Evolutionary conservation across 192 early-diverging fungal species (phyloP).

Genomic region (Globomyces pollinis-pini): DNA sequence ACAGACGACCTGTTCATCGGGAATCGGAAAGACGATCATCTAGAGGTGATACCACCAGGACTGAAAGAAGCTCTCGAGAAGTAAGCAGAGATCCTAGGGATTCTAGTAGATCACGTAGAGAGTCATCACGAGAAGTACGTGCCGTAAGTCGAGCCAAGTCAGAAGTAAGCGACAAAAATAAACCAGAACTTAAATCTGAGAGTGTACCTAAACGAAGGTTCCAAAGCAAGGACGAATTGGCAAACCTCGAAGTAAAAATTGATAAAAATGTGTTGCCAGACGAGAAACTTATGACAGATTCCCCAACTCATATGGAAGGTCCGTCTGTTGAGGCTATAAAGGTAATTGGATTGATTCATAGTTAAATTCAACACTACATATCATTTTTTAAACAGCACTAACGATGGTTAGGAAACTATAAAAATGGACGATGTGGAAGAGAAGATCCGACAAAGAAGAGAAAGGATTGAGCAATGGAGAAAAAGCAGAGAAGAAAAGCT

Average conservation of each 20-base stretch:
- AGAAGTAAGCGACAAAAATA: too few species aligned
- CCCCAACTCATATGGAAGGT: too few species aligned
- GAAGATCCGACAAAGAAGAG: conserved; percentile 63
- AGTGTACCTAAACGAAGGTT: too few species aligned
- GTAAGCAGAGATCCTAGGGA: background rate
- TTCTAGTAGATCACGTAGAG: background rate
- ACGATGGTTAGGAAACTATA: background rate
- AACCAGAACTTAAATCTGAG: too few species aligned
- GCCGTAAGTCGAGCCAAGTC: too few species aligned
- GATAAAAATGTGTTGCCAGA: background rate
- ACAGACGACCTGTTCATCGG: background rate
- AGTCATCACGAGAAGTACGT: background rate
- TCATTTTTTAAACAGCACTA: background rate
- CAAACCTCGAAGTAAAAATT: conserved; percentile 1
- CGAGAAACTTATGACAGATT: background rate
- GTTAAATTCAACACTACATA: background rate
- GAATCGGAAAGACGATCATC: background rate
- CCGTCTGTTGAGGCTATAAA: too few species aligned
- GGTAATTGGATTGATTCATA: background rate
- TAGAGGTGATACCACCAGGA: too few species aligned
- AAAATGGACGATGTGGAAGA: conserved; percentile 37
- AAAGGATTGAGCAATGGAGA: conserved; percentile 76
- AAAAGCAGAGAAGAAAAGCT: conserved; percentile 26
- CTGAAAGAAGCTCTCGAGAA: background rate
- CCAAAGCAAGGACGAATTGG: too few species aligned